Evolutionary conservation across 2,329 filamentous ascomycete species (phyloP), one percentile per base, ranked within the genome.

Genomic region (Thermoascus crustaceus): DNA sequence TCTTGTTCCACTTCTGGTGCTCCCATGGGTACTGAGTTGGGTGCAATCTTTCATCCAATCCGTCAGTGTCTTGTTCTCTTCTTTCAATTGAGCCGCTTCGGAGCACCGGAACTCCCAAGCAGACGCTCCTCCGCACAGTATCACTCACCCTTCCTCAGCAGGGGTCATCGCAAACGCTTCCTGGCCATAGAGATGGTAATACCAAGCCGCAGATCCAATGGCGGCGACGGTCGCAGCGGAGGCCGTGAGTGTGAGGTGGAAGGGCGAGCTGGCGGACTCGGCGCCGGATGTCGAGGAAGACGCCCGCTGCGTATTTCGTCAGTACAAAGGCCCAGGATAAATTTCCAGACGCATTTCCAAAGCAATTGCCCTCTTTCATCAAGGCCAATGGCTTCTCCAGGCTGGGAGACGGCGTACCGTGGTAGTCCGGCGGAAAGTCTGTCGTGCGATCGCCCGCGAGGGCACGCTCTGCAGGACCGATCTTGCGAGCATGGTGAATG

Each of bases 61-160:
- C 48, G 55, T 46, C 31, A 42, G 30, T 43, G 51, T 45, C 44
- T 44, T 34, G 43, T 40, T 22, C 29, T 25, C 39, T 38, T 43
- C 41, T 43, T 39, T 53, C 39, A 42, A 49, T 51, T 42, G 39
- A 44, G 51, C 46, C 50, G 42, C 44, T 38, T 48, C 48, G 46
- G 41, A 30, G 29, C 20, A 42, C 38, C 42, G 46, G 40, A 47
- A 37, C 37, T 21, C 38, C 32, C 32, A 34, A 25, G 30, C 25
- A 30, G 34, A 48, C 42, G 36, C 35, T 41, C 34, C 35, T 31
- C 34, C 37, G 25, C 30, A 19, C 32, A 26, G 26, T 16, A 40
- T 36, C 26, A 83, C 89, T 81, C 75, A 98, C 91, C 91, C 91
- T 79, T 98, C 91, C 74, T 98, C 91, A 58, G 83, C 83, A 47